phyloP scores from a whole-genome alignment of 2,329 filamentous ascomycete species.

The Aspergillus aculeatus region DNA sequence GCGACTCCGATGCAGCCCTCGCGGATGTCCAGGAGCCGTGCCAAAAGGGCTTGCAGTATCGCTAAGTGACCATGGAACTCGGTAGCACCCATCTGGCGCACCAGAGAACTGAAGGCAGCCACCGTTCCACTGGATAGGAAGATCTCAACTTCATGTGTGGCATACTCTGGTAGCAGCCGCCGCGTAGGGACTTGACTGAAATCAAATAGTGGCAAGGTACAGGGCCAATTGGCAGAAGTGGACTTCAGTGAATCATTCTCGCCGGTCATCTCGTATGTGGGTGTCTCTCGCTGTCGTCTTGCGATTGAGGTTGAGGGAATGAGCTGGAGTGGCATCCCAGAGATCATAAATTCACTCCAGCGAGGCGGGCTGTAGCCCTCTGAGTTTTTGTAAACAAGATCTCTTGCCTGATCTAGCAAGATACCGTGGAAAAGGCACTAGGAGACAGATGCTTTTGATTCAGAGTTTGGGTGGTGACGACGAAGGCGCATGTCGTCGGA shows the following conservation, averaged over 20 bases:
- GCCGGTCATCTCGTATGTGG: neutral
- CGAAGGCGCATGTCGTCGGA: neutral
- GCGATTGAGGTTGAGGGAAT: neutral
- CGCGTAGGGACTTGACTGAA: neutral
- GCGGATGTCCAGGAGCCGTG: neutral
- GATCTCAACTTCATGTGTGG: neutral
- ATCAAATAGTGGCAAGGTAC: neutral
- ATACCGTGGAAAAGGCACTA: neutral
- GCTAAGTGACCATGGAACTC: neutral
- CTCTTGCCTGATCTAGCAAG: neutral
- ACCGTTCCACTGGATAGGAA: neutral
- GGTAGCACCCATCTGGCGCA: neutral
- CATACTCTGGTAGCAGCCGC: neutral
- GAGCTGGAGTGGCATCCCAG: neutral
- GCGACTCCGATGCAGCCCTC: neutral
- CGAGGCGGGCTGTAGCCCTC: neutral
- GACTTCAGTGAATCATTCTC: neutral
- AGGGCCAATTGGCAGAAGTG: neutral
- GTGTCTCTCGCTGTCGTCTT: neutral
- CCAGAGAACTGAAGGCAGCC: neutral
- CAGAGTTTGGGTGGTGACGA: neutral
- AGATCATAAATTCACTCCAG: neutral
- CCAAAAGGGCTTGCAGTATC: neutral
- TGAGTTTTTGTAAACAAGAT: neutral
- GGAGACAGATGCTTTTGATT: neutral